These are phyloP conservation scores for Roridomyces roridus DNA, from an alignment of 768 basidiomycete species.

Conservation along the genomic window DNA sequence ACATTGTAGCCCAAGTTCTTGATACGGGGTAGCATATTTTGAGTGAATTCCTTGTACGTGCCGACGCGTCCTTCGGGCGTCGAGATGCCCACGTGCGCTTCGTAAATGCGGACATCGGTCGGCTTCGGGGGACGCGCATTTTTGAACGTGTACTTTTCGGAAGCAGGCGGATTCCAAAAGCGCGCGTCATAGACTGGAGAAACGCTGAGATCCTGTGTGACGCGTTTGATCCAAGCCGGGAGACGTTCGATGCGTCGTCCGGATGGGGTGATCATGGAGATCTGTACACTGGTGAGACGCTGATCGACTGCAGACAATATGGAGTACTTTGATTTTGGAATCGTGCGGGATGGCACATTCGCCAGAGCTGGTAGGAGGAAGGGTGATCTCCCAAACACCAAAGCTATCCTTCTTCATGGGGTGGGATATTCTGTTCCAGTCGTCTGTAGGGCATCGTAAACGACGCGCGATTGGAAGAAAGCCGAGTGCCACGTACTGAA, in stretches of 20 bases:
- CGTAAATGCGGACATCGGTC: conserved; percentile 82
- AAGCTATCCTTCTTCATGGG: conserved; percentile 85
- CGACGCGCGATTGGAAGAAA: not conserved
- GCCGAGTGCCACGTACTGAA: conserved; percentile 76
- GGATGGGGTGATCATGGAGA: conserved; percentile 86
- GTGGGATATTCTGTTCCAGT: conserved; percentile 86
- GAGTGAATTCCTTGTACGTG: conserved; percentile 95
- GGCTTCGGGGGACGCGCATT: conserved; percentile 74
- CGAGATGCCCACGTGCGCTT: conserved; percentile 98
- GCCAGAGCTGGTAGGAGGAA: conserved; percentile 73
- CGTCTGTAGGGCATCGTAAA: conserved; percentile 57
- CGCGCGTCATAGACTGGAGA: conserved; percentile 95
- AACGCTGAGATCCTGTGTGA: conserved; percentile 89
- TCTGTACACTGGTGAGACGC: conserved; percentile 50
- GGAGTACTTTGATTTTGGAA: conserved; percentile 87
- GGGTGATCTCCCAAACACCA: conserved; percentile 87
- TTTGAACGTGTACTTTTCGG: conserved; percentile 82
- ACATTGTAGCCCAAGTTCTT: conserved; percentile 93
- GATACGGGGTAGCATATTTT: conserved; percentile 84
- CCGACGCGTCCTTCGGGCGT: conserved; percentile 87
- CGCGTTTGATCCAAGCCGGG: conserved; percentile 93
- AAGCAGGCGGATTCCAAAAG: conserved; percentile 95
- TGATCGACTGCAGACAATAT: not conserved
- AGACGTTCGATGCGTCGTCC: conserved; percentile 89
- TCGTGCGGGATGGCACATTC: conserved; percentile 90